Conservation (phyloP, 495 filamentous ascomycete species). For the Sphaerosporella brunnea region DNA sequence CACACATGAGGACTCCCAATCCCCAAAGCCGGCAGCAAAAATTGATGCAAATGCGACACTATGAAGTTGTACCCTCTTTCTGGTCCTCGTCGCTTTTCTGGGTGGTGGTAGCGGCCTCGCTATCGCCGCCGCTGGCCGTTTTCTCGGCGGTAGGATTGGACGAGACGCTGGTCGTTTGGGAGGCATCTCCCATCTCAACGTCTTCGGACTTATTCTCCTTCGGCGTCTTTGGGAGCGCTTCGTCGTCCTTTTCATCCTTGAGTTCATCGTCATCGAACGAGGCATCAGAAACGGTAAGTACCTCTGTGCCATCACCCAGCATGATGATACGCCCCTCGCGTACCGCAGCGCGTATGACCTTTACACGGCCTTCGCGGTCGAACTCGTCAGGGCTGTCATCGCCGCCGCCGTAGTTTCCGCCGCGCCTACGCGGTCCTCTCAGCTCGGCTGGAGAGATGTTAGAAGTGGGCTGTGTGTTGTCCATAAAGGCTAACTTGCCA, state of each 20-base stretch:
- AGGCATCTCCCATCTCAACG: not conserved
- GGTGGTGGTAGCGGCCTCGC: too few relatives aligned
- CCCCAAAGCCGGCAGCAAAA: too few relatives aligned
- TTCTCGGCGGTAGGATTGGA: not conserved
- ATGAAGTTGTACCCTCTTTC: too few relatives aligned
- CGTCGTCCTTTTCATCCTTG: slow-evolving; percentile 37
- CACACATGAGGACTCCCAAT: too few relatives aligned
- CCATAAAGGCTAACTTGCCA: slow-evolving; percentile 53
- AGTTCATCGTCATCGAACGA: slow-evolving; percentile 85
- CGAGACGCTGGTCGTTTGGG: too few relatives aligned
- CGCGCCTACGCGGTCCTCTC: slow-evolving; percentile 76
- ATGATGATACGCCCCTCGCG: slow-evolving; percentile 75
- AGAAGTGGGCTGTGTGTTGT: too few relatives aligned
- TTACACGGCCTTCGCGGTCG: slow-evolving; percentile 59
- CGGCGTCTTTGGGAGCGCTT: slow-evolving; percentile 12
- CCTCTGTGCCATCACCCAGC: slow-evolving; percentile 82
- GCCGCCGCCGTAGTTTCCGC: slow-evolving; percentile 64
- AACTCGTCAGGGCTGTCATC: slow-evolving; percentile 86
- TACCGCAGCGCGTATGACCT: slow-evolving; percentile 26
- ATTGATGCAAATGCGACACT: too few relatives aligned
- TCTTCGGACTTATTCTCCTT: slow-evolving; percentile 1
- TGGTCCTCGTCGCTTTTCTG: too few relatives aligned
- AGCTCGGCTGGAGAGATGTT: slow-evolving; percentile 60
- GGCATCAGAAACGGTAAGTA: slow-evolving; percentile 62
- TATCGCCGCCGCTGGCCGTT: not conserved